A percentile compares a stretch with the other conserved stretches of the same genome.
phyloP scores from a whole-genome alignment of 2,329 filamentous ascomycete species.

The Talaromyces atroroseus region DNA sequence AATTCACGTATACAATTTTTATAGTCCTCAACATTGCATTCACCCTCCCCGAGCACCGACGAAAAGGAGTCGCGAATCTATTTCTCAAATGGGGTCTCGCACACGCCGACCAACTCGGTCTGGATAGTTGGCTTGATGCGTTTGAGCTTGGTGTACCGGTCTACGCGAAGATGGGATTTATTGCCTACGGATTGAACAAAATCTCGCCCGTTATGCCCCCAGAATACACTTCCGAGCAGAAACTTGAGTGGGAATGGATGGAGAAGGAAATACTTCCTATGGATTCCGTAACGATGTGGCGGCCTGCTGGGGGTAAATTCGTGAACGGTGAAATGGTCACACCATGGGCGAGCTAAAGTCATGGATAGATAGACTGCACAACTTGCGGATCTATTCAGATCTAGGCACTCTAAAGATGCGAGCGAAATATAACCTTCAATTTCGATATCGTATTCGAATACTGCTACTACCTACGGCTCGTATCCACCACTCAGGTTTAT shows the following conservation, averaged over 20 bases:
- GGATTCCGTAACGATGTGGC: conserved; percentile 1
- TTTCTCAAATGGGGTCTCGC: conserved; percentile 7
- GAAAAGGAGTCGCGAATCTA: not conserved
- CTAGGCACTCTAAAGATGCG: not conserved
- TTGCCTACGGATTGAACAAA: conserved; percentile 3
- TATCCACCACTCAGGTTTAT: not conserved
- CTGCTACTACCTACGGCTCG: not conserved
- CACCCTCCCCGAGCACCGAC: conserved; percentile 1
- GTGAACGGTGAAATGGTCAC: conserved; percentile 5
- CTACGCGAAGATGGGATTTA: conserved; percentile 3
- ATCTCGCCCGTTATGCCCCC: not conserved
- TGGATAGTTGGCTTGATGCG: conserved; percentile 7
- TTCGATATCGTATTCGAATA: not conserved
- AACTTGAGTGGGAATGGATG: not conserved
- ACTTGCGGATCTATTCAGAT: not conserved
- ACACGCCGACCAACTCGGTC: not conserved
- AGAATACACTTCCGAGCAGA: conserved; percentile 1
- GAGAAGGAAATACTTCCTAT: conserved; percentile 3
- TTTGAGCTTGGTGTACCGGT: not conserved
- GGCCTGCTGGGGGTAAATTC: conserved; percentile 5
- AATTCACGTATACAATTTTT: not conserved
- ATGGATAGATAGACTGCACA: not conserved
- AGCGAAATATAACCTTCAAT: not conserved
- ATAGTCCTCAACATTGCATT: conserved; percentile 9
- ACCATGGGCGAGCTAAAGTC: not conserved